Conservation (phyloP, 192 early-diverging fungal species). For the Coemansia pectinata region DNA sequence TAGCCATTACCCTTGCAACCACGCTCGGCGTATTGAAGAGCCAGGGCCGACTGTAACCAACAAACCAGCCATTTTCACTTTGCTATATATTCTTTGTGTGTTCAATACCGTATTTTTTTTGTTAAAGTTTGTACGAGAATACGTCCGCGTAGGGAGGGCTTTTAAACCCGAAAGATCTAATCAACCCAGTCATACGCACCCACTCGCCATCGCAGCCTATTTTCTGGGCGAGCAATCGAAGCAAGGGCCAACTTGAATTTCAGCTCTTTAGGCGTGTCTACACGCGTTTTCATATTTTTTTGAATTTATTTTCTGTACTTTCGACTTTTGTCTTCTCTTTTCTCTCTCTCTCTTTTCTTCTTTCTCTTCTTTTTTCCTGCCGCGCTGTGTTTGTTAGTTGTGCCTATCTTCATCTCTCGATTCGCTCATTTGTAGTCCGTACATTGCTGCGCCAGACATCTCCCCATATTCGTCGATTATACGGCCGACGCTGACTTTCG, state of each 20-base stretch:
- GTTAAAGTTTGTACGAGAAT: not conserved
- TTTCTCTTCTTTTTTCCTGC: not conserved
- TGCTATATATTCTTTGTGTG: not conserved
- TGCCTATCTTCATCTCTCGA: not conserved
- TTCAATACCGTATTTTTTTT: not conserved
- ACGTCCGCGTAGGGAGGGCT: not conserved
- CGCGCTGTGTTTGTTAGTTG: not conserved
- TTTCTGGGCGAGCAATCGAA: not conserved
- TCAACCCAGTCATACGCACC: not conserved
- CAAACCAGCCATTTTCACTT: not conserved
- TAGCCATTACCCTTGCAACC: not conserved
- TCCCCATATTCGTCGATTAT: constrained; percentile 4
- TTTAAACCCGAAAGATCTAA: not conserved
- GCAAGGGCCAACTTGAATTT: not conserved
- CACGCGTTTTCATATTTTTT: not conserved
- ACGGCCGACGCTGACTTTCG: not conserved
- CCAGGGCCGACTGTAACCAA: constrained; percentile 16
- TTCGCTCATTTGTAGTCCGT: not conserved
- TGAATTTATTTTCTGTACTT: not conserved
- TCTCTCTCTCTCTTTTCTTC: not conserved
- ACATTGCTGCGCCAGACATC: not conserved
- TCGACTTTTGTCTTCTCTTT: not conserved
- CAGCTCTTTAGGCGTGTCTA: not conserved
- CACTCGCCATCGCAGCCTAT: not conserved
- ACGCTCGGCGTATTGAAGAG: constrained; percentile 15